Percentiles rank a stretch among this genome's conserved stretches.
These are phyloP conservation scores for Oryza officinalis DNA, from an alignment of 176 grass and related monocot genomes.

Conservation along the genomic window DNA sequence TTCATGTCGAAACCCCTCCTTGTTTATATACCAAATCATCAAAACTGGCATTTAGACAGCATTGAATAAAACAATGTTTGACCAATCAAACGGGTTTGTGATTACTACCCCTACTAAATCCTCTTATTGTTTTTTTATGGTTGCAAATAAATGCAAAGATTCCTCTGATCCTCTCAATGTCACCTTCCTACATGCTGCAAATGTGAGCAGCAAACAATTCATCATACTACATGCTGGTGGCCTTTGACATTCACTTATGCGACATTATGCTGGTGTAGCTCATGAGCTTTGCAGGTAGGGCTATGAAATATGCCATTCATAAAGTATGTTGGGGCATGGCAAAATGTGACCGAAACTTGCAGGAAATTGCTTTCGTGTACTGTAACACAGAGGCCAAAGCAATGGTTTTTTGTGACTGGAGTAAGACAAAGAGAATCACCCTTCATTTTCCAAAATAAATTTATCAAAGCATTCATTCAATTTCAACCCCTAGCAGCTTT, in stretches of 20 bases:
- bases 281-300: background rate
- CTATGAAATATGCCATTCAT: background rate
- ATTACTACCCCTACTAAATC: background rate
- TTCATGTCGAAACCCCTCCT: background rate
- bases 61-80: background rate
- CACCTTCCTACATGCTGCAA: background rate
- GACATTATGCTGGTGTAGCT: background rate
- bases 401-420: background rate
- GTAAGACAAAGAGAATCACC: background rate
- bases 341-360: background rate
- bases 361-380: background rate
- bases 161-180: background rate
- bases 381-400: background rate
- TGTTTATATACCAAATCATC: background rate
- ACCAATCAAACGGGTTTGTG: background rate
- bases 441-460: background rate
- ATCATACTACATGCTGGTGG: background rate
- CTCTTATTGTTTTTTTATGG: background rate
- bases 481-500: background rate
- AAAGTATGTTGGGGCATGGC: background rate
- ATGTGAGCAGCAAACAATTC: background rate
- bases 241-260: background rate
- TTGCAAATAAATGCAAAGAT: background rate
- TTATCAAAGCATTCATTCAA: background rate
- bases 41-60: background rate